Evolutionary conservation across 2,329 filamentous ascomycete genomes (phyloP).

Genomic region (Colletotrichum tabaci): DNA sequence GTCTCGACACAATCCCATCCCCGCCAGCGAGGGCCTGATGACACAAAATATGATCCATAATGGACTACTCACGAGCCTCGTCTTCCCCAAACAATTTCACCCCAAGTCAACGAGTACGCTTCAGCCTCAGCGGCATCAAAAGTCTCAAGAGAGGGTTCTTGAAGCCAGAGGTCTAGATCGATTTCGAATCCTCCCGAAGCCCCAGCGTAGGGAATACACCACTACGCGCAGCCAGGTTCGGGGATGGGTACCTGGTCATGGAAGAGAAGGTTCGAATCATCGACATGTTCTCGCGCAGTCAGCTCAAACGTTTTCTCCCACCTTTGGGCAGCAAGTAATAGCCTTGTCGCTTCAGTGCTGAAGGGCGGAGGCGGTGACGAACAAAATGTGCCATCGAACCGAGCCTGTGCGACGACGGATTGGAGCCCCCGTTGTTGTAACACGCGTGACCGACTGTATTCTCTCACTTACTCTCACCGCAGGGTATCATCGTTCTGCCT

Average conservation of each 20-base stretch:
- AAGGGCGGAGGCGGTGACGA: conserved; percentile 30
- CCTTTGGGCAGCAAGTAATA: conserved; percentile 22
- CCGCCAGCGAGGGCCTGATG: background rate
- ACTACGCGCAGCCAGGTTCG: background rate
- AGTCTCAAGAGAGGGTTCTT: conserved; percentile 17
- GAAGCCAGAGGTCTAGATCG: conserved; percentile 23
- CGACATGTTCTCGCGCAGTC: background rate
- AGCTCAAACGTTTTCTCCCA: conserved; percentile 14
- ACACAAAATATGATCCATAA: conserved; percentile 17
- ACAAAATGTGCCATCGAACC: conserved; percentile 9
- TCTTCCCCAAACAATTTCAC: conserved; percentile 12
- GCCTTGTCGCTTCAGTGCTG: conserved; percentile 7
- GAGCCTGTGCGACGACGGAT: conserved; percentile 22
- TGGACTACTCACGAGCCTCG: conserved; percentile 36
- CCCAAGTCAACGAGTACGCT: conserved; percentile 22
- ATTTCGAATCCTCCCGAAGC: background rate
- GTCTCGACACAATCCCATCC: conserved; percentile 20
- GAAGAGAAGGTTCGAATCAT: conserved; percentile 9
- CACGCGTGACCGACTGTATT: background rate
- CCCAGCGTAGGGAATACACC: background rate
- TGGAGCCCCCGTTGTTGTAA: conserved; percentile 10
- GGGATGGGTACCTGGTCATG: conserved; percentile 1
- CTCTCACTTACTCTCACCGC: conserved; percentile 16
- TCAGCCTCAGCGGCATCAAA: conserved; percentile 24
- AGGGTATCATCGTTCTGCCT: conserved; percentile 16